Conservation (phyloP, 1,139 yeast species). For the Kodamaea plutei region DNA sequence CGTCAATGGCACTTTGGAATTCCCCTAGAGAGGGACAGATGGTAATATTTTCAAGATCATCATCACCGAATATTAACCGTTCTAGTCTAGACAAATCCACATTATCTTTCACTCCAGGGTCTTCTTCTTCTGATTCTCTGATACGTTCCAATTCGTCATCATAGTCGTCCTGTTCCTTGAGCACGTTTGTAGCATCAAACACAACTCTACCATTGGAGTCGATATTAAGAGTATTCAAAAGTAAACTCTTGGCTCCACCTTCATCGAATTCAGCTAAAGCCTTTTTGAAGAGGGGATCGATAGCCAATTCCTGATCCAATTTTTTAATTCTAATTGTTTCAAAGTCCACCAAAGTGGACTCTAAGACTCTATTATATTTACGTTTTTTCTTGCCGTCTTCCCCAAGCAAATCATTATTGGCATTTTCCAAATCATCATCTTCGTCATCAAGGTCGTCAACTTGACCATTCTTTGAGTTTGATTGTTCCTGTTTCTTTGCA, state of each 20-base stretch:
- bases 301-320: slow-evolving; percentile 70
- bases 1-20: slow-evolving; percentile 54
- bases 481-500: slow-evolving; percentile 13
- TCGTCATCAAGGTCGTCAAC: slow-evolving; percentile 21
- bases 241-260: slow-evolving; percentile 86
- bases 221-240: slow-evolving; percentile 65
- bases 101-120: neutral
- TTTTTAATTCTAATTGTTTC: slow-evolving; percentile 62
- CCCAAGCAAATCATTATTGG: slow-evolving; percentile 17
- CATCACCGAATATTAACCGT: slow-evolving; percentile 25
- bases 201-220: slow-evolving; percentile 59
- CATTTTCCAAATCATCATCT: slow-evolving; percentile 19
- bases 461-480: neutral
- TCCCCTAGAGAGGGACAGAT: slow-evolving; percentile 64
- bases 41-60: slow-evolving; percentile 35
- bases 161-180: slow-evolving; percentile 1
- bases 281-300: slow-evolving; percentile 86
- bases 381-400: slow-evolving; percentile 27
- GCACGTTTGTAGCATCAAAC: slow-evolving; percentile 46
- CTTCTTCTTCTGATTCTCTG: slow-evolving; percentile 8
- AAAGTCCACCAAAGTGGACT: slow-evolving; percentile 49
- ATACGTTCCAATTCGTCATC: neutral
- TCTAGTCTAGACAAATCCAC: slow-evolving; percentile 20
- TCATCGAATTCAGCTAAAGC: slow-evolving; percentile 92
- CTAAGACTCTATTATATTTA: slow-evolving; percentile 38